Evolutionary conservation across 1,284 basidiomycete genomes (phyloP), one percentile per base, ranked within the genome.

Genomic region (Tylopilus sp.): DNA sequence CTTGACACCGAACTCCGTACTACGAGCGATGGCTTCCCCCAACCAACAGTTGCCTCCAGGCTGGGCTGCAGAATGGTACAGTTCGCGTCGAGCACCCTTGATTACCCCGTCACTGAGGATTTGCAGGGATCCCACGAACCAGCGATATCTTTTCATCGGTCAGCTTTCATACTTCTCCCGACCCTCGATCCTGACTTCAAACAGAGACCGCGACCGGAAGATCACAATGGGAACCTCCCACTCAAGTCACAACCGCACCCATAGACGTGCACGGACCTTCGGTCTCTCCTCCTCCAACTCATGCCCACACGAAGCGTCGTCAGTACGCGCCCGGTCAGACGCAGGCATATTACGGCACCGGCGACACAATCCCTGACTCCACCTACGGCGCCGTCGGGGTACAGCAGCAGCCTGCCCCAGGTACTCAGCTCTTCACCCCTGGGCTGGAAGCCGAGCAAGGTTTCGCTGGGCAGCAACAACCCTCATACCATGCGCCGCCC

Each of bases 321-420:
- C 91, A 94, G 69, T 95, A 95, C 70, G 92, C 93, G 43, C 82
- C 88, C 7, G 90, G 88, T 11, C 89, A 94, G 69, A 91, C 89
- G 3, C 88, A 93, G 63, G 86, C 81, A 3, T 94, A 94, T 69
- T 89, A 89, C 58, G 85, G 86, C 30, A 65, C 73, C 18, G 66
- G 70, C 2, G 76, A 77, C 31, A 61, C 63, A 11, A 57, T 71
- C 43, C 62, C 67, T 26, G 77, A 79, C 33, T 71, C 77, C 40
- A 36, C 65, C 45, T 69, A 72, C 51, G 51, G 65, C 34, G 57
- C 70, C 40, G 61, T 68, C 14, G 69, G 63, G 31, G 62, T 64
- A 26, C 67, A 72, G 50, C 72, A 74, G 57, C 77, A 75, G 55
- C 73, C 73, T 35, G 44, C 53, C 33, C 70, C 75, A 43, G 71